Base-by-base conservation (phyloP, 2,329 filamentous ascomycete genomes). In the Purpureocillium takamizusanense region DNA sequence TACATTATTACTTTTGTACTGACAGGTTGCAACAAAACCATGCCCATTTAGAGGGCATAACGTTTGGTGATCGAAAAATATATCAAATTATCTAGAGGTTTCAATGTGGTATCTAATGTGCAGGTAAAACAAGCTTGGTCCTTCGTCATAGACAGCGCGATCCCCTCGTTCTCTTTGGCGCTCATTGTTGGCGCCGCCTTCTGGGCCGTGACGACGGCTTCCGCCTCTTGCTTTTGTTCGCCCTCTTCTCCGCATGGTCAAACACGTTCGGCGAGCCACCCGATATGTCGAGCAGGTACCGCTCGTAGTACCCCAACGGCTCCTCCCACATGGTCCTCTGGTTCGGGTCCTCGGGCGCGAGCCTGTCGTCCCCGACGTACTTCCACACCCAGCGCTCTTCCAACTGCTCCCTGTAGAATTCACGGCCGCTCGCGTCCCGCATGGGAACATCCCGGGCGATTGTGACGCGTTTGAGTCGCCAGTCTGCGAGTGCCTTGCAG, bases 301-400 rank as follows among this genome's bases (percentile, higher is more conserved):
- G 53, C 51, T 77, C 72, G 51, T 68, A 76, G 1, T 68, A 70
- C 0, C 72, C 72, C 4, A 77, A 47, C 4, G 60, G 66, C 49
- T 76, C 73, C 47, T 78, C 74, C 4, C 70, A 57, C 61, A 78
- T 58, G 21, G 63, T 56, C 17, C 56, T 55, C 44, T 61, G 52
- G 33, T 46, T 54, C 33, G 66, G 64, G 15, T 62, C 49, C 9
- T 48, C 48, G 3, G 68, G 67, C 7, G 66, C 67, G 2, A 59
- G 49, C 15, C 49, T 46, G 38, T 70, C 60, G 0, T 60, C 53
- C 0, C 73, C 73, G 13, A 55, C 50, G 34, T 73, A 78, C 49
- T 72, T 66, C 73, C 72, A 78, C 2, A 71, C 55, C 72, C 73
- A 78, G 29, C 67, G 59, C 2, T 53, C 52, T 21, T 57, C 48